phyloP scores from a whole-genome alignment of 169 alveolate genomes.

The Plasmodium chabaudi region DNA sequence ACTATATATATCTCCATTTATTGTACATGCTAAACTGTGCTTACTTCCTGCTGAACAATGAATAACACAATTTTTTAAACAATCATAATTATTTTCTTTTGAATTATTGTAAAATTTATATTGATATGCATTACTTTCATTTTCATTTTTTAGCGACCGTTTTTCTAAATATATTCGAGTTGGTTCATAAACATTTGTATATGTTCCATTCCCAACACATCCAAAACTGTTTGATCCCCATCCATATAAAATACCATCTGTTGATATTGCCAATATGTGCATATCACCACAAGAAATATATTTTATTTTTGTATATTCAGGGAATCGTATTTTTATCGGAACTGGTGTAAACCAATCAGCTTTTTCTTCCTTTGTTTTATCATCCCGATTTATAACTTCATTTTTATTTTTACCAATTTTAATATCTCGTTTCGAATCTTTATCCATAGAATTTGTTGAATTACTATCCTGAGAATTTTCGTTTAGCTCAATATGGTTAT shows the following conservation, averaged over 20 bases:
- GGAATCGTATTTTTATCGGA: conserved; percentile 83
- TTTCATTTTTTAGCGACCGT: background rate
- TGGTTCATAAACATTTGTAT: conserved; percentile 79
- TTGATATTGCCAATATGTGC: conserved; percentile 86
- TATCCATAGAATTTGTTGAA: background rate
- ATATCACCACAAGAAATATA: conserved; percentile 89
- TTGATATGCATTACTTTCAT: background rate
- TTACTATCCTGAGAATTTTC: background rate
- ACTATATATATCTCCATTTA: conserved; percentile 79
- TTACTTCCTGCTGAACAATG: conserved; percentile 84
- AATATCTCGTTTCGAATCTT: background rate
- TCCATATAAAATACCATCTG: conserved; percentile 81
- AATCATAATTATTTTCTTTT: conserved; percentile 19
- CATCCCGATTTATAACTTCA: background rate
- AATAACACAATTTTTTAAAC: conserved; percentile 11
- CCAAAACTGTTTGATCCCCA: conserved; percentile 89
- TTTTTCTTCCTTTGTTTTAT: conserved; percentile 41
- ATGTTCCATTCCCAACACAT: conserved; percentile 88
- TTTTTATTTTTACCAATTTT: conserved; percentile 1
- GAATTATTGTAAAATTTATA: conserved; percentile 13
- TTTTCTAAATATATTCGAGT: conserved; percentile 66
- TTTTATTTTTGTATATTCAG: conserved; percentile 72
- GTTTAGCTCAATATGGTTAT: background rate
- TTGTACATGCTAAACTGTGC: conserved; percentile 81
- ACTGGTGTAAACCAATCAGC: conserved; percentile 87